Conservation (phyloP, 1,139 yeast species). For the Pneumocystis oryctolagi region DNA sequence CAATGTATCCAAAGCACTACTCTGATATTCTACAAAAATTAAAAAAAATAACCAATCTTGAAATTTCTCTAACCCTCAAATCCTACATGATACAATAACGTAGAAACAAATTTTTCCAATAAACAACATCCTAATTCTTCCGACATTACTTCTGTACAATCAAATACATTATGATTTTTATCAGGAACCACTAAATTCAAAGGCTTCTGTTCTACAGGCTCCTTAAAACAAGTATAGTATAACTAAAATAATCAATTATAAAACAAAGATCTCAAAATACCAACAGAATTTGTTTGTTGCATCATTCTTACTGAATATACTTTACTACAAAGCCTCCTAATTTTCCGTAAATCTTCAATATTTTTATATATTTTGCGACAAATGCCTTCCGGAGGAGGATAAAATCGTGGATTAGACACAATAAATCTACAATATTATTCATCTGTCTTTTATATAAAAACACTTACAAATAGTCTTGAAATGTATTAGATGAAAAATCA, state of each 20-base stretch:
- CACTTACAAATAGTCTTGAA: constrained; percentile 2
- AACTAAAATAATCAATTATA: background rate
- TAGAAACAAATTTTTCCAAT: constrained; percentile 57
- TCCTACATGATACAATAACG: constrained; percentile 83
- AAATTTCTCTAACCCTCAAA: constrained; percentile 37
- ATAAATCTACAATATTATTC: constrained; percentile 1
- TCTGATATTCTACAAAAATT: constrained; percentile 37
- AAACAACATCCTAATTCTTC: constrained; percentile 20
- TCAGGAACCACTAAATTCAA: constrained; percentile 35
- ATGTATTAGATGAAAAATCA: background rate
- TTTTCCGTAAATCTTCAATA: constrained; percentile 68
- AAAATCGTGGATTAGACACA: constrained; percentile 14
- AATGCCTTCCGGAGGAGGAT: background rate
- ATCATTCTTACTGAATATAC: constrained; percentile 77
- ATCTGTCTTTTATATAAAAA: background rate
- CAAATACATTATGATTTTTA: background rate
- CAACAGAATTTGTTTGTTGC: constrained; percentile 49
- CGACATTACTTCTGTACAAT: background rate
- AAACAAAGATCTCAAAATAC: constrained; percentile 1
- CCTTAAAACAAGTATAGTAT: constrained; percentile 25
- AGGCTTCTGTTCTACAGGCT: constrained; percentile 45
- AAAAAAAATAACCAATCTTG: background rate
- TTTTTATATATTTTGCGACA: constrained; percentile 40
- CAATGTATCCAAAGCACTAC: constrained; percentile 60
- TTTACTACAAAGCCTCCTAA: constrained; percentile 74